phyloP scores from a whole-genome alignment of 1,284 basidiomycete species.

The Athelia sp. region DNA sequence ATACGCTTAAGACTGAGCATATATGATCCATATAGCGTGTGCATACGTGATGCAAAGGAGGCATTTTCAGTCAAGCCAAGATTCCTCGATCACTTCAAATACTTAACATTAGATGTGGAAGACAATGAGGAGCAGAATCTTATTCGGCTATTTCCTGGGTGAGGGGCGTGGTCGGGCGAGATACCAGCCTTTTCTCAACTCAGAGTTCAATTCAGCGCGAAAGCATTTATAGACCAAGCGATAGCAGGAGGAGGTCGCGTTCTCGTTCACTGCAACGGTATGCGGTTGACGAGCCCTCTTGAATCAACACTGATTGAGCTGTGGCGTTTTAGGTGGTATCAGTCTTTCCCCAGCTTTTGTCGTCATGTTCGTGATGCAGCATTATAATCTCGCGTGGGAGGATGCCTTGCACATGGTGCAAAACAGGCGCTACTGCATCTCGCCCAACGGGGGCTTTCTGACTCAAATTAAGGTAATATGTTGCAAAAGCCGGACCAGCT shows the following conservation, averaged over 20 bases:
- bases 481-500: too few relatives aligned
- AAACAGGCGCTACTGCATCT: constrained; percentile 87
- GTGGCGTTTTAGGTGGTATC: constrained; percentile 69
- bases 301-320: not conserved
- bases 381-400: constrained; percentile 76
- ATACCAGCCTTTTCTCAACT: not conserved
- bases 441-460: constrained; percentile 82
- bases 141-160: constrained; percentile 79
- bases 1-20: too few relatives aligned
- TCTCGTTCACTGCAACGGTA: constrained; percentile 89
- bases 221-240: constrained; percentile 75
- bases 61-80: constrained; percentile 84
- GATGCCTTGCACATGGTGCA: constrained; percentile 83
- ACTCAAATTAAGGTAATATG: constrained; percentile 79
- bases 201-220: constrained; percentile 45
- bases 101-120: constrained; percentile 82
- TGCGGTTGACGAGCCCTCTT: constrained; percentile 15
- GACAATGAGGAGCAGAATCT: constrained; percentile 91
- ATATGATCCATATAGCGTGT: constrained; percentile 67
- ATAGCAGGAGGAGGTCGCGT: constrained; percentile 68
- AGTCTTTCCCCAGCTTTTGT: constrained; percentile 85
- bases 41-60: constrained; percentile 83
- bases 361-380: constrained; percentile 90
- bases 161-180: constrained; percentile 17
- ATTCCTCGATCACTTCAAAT: constrained; percentile 77